Conservation (phyloP, 306 rosid genomes). For the Glycine latifolia region DNA sequence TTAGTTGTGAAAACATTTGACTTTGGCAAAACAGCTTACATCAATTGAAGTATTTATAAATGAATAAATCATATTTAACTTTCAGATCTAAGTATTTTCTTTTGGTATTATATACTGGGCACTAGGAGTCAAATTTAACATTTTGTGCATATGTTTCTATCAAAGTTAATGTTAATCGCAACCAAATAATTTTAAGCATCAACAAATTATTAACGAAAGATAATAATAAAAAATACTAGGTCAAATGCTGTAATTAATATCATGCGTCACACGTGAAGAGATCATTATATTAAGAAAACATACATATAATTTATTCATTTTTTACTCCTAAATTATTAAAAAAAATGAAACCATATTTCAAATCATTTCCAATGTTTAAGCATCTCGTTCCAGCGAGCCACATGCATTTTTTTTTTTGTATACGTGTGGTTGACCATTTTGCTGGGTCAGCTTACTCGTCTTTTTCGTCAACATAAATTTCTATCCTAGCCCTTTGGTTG, state of each 20-base stretch:
- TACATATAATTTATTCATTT: neutral
- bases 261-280: neutral
- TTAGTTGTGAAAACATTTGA: neutral
- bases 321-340: neutral
- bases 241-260: neutral
- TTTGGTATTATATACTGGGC: neutral
- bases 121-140: neutral
- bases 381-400: neutral
- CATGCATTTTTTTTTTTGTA: neutral
- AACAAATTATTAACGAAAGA: neutral
- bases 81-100: neutral
- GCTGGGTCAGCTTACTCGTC: neutral
- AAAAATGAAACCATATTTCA: neutral
- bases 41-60: neutral
- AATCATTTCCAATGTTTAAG: neutral
- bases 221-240: neutral
- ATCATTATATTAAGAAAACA: neutral
- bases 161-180: too few relatives aligned
- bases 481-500: too few relatives aligned
- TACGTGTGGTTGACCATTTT: neutral
- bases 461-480: too few relatives aligned
- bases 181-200: too few relatives aligned
- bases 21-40: neutral
- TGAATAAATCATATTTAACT: neutral
- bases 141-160: too few relatives aligned